Evolutionary conservation across 768 basidiomycete species (phyloP).

Genomic region (Rhodotorula paludigena): DNA sequence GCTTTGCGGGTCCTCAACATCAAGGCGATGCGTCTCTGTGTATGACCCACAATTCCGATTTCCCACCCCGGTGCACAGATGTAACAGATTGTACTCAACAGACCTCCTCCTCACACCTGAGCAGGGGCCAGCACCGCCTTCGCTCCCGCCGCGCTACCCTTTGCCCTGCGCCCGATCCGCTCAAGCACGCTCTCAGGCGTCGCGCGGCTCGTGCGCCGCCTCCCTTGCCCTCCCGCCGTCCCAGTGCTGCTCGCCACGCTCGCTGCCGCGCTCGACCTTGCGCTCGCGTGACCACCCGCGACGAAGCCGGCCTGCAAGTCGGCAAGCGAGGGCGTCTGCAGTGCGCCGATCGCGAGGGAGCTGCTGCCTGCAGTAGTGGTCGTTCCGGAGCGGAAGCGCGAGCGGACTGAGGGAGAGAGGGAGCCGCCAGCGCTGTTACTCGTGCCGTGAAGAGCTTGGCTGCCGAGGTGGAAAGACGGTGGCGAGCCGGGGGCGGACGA

Average conservation of each 20-base stretch:
- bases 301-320: conserved; percentile 13
- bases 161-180: conserved; percentile 7
- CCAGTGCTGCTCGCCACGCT: background rate
- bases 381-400: background rate
- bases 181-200: conserved; percentile 13
- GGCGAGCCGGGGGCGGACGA: background rate
- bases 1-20: too few relatives aligned
- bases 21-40: too few relatives aligned
- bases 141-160: background rate
- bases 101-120: too few relatives aligned
- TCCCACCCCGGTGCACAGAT: too few relatives aligned
- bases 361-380: too few relatives aligned
- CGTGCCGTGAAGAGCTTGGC: background rate
- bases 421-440: background rate
- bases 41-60: too few relatives aligned
- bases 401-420: background rate
- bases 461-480: background rate
- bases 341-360: background rate
- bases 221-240: background rate
- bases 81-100: too few relatives aligned
- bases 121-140: too few relatives aligned
- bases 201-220: conserved; percentile 18
- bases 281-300: background rate
- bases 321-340: conserved; percentile 10
- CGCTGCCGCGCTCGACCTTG: conserved; percentile 8